Evolutionary conservation across 1,284 basidiomycete species (phyloP).

Genomic region (Sporisorium sorghi): DNA sequence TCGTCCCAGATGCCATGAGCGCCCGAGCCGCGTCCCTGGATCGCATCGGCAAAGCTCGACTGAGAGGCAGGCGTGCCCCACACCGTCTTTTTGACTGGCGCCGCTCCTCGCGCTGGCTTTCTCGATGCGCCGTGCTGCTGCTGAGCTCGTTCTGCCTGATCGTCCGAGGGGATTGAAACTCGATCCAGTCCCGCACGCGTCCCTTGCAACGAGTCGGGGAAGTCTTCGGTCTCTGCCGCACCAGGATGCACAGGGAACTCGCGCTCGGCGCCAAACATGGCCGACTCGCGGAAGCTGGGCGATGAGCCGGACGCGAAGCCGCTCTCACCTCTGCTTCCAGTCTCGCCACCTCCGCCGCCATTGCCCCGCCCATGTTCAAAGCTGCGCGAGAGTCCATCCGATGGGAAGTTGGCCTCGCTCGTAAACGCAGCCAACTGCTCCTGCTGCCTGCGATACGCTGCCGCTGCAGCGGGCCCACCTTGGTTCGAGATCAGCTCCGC

Average conservation of each 20-base stretch:
- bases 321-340: slow-evolving; percentile 16
- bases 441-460: slow-evolving; percentile 47
- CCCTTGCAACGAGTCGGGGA: slow-evolving; percentile 52
- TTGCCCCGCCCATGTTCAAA: slow-evolving; percentile 25
- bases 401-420: slow-evolving; percentile 46
- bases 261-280: slow-evolving; percentile 64
- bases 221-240: slow-evolving; percentile 47
- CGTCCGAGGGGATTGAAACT: slow-evolving; percentile 42
- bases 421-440: slow-evolving; percentile 41
- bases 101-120: slow-evolving; percentile 4
- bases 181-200: slow-evolving; percentile 27
- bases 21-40: slow-evolving; percentile 35
- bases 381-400: slow-evolving; percentile 50
- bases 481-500: slow-evolving; percentile 45
- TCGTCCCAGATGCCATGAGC: slow-evolving; percentile 43
- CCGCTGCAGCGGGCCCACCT: slow-evolving; percentile 37
- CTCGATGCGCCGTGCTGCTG: background rate
- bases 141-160: slow-evolving; percentile 22
- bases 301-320: slow-evolving; percentile 27
- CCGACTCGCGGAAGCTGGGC: slow-evolving; percentile 63
- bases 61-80: slow-evolving; percentile 65
- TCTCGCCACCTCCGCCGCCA: slow-evolving; percentile 2
- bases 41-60: slow-evolving; percentile 47
- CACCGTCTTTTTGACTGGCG: slow-evolving; percentile 56
- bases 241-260: slow-evolving; percentile 65